A percentile compares a stretch with the other conserved stretches of the same genome.
These are phyloP conservation scores for Aspergillus sparsus DNA, from an alignment of 495 filamentous ascomycete genomes.

Conservation along the genomic window DNA sequence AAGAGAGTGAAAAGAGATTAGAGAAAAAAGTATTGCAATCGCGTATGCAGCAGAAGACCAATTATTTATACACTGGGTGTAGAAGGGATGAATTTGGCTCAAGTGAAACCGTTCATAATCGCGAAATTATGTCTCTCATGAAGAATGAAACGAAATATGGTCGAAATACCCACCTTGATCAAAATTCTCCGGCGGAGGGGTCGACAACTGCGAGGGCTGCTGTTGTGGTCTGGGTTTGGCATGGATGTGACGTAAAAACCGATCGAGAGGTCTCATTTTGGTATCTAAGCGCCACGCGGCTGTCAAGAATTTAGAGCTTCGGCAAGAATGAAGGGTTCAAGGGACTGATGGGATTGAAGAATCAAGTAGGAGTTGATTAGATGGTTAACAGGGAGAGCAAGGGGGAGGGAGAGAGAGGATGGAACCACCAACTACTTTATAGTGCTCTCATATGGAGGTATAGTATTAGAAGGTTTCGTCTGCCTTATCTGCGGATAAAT, in stretches of 20 bases:
- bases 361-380: not conserved
- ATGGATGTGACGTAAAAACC: slow-evolving; percentile 24
- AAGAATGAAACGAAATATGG: slow-evolving; percentile 7
- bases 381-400: slow-evolving; percentile 3
- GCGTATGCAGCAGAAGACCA: not conserved
- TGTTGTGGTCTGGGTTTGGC: slow-evolving; percentile 17
- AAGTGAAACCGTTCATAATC: not conserved
- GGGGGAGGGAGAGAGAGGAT: not conserved
- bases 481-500: not conserved
- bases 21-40: not conserved
- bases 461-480: not conserved
- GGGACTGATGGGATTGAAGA: not conserved
- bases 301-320: slow-evolving; percentile 2
- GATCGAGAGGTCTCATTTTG: slow-evolving; percentile 24
- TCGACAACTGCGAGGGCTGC: not conserved
- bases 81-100: slow-evolving; percentile 1
- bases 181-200: slow-evolving; percentile 1
- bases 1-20: not conserved
- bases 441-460: not conserved
- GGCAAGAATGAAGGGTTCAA: slow-evolving; percentile 9
- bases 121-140: not conserved
- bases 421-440: not conserved
- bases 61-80: not conserved
- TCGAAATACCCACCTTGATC: slow-evolving; percentile 10
- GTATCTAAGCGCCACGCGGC: slow-evolving; percentile 12